Evolutionary conservation across 306 rosid species (phyloP), one percentile per base, ranked within the genome.

Genomic region (Quercus dentata): DNA sequence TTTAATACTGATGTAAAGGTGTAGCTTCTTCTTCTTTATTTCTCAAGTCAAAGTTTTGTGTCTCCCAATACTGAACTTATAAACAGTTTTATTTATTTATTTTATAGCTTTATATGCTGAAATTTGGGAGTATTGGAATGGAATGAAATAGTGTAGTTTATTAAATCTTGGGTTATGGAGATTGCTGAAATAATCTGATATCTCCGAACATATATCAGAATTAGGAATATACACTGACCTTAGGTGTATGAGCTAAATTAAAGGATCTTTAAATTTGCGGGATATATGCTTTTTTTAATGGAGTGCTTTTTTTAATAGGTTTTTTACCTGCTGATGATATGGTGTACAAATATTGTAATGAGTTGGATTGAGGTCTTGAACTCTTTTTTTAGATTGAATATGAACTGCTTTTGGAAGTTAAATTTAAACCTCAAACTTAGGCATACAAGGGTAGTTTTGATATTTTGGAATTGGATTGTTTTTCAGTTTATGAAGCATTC

Each of bases 401-500:
- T 59, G 23, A 11, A 9, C 25, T 67, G 23, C 71, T 19, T 67
- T 67, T 59, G 49, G 25, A 67, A 18, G 17, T 67, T 33, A 33
- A 33, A 33, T 18, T n/a, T 35, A 35, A 35, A 18, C 72, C 72
- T 64, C 41, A 23, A 13, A 67, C 27, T 67, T 33, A 35, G 63
- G 49, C 46, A 23, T 56, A 59, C 65, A 58, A 54, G 71, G 31
- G 56, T 38, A 7, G 46, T 2, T 62, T 62, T 56, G 30, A 56
- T 58, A 44, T 64, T 38, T 19, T 79, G 56, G 76, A 56, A 62
- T 23, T 56, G 28, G 23, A 71, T 54, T 68, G 18, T 23, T 58
- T 31, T 79, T 62, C 25, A 20, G 56, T 51, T 28, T 64, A 33
- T 41, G 72, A 77, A 62, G 74, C 82, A 61, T 57, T 63, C 51